Base-by-base conservation (phyloP, 495 filamentous ascomycete genomes). In the Neurospora discreta region DNA sequence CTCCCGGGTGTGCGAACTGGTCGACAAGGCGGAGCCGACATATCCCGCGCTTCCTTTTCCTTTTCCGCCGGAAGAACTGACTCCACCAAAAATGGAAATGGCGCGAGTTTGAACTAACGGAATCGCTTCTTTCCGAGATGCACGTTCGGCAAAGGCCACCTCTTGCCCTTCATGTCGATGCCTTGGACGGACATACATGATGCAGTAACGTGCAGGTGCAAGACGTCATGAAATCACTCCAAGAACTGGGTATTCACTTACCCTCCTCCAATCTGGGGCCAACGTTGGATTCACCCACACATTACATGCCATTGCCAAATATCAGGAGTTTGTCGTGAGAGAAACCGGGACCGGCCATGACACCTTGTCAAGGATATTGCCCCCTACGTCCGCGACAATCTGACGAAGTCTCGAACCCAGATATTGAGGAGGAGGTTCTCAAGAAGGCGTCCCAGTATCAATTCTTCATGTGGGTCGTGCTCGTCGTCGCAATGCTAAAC, bases 401-500 rank as follows among this genome's bases (percentile, higher is more conserved):
- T 77, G 15, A 44, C n/a, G 0, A 44, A n/a, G 33, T 7, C 6
- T 3, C 6, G 9, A 15, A 68, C 15, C 16, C 40, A 30, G 5
- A 71, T 8, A 71, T 76, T 30, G 30, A 65, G 38, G 41, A 26
- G 1, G 67, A 42, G 13, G 13, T 76, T 3, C 41, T 70, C 1
- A 6, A 70, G 0, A 76, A 70, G 43, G 67, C 74, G 39, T 46
- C 60, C 60, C 16, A 58, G 69, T 20, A 70, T 36, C 0, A 2
- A 36, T 5, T 81, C 18, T 83, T 83, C 39, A 23, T 83, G 38
- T 83, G 81, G 38, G 81, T 77, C 4, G 79, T 74, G 0, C 74
- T 82, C 15, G 80, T 82, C 3, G 74, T 81, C 2, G 18, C 74
- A 30, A 78, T 80, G n/a, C 69, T 83, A 0, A 81, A 80, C 33